Evolutionary conservation across 352 stramenopile species (phyloP), one percentile per base, ranked within the genome.

Genomic region (Pythium coloratum): DNA sequence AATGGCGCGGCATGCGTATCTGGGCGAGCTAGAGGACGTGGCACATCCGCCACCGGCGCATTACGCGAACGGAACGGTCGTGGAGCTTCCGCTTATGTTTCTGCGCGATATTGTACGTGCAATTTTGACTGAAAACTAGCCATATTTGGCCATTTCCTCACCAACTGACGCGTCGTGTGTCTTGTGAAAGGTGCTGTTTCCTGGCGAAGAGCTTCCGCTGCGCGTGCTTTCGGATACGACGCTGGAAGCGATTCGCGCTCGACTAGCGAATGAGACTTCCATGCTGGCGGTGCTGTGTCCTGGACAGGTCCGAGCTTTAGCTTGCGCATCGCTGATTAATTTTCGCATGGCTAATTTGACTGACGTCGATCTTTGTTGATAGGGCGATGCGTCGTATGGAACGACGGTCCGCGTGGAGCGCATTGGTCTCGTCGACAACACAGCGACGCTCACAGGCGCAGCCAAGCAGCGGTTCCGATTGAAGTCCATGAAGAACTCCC

Each of bases 181-280:
- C 33, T 14, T 5, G 36, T 20, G n/a, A n/a, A 58, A 95, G 86
- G 82, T 95, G 59, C 76, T 95, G 20, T 95, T 95, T 65, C 88
- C 88, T 18, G 86, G 87, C 13, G 86, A 94, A 40, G 81, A 89
- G 60, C 64, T 95, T 2, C 86, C 88, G 24, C 64, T 95, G 68
- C 78, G 88, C 6, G 76, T 94, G 78, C 76, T 95, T 2, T 89
- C 85, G 0, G 76, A 86, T 33, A 80, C 73, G 16, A 82, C 67
- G 36, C 53, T 92, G 9, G 73, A 76, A 3, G 62, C 75, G 1
- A 81, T 94, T 12, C 76, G 74, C 51, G 63, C 76, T 16, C 66
- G 88, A 12, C 62, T 92, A 3, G 70, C 71, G 4, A 77, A 54
- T 36, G 80, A 88, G 26, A 73, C 72, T 8, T 76, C 66, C 2